phyloP scores from a whole-genome alignment of 371 early-diverging fungal species.

The Lichtheimia hyalospora region DNA sequence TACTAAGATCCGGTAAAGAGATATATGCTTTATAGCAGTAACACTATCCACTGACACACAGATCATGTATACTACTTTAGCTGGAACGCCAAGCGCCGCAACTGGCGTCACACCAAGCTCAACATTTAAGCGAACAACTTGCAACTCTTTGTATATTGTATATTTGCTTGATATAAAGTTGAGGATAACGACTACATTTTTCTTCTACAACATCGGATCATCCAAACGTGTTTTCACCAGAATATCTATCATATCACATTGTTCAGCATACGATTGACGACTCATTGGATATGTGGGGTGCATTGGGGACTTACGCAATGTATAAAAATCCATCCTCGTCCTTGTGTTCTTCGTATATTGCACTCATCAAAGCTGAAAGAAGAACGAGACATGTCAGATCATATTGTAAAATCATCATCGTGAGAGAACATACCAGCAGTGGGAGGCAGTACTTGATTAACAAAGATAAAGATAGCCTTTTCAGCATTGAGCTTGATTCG shows the following conservation, averaged over 20 bases:
- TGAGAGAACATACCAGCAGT: conserved; percentile 54
- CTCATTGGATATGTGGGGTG: neutral
- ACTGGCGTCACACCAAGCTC: conserved; percentile 98
- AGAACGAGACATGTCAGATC: neutral
- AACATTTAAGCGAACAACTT: conserved; percentile 65
- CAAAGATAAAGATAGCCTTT: conserved; percentile 97
- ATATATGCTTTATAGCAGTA: neutral
- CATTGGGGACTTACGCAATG: conserved; percentile 59
- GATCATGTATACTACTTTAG: conserved; percentile 26
- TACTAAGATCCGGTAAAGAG: conserved; percentile 73
- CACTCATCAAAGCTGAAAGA: conserved; percentile 70
- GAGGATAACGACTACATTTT: neutral
- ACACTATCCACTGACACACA: neutral
- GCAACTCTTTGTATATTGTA: conserved; percentile 1
- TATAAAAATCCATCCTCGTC: conserved; percentile 97
- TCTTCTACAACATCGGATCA: neutral
- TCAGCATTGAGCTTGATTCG: conserved; percentile 92
- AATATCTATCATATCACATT: conserved; percentile 49
- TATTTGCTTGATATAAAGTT: neutral
- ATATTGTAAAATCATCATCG: neutral
- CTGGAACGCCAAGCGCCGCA: conserved; percentile 96
- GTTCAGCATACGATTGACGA: conserved; percentile 2
- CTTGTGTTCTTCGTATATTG: conserved; percentile 93
- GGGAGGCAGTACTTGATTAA: conserved; percentile 93
- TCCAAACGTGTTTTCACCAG: conserved; percentile 89